Conservation (phyloP, 2,329 filamentous ascomycete genomes). For the Colletotrichum falcatum region DNA sequence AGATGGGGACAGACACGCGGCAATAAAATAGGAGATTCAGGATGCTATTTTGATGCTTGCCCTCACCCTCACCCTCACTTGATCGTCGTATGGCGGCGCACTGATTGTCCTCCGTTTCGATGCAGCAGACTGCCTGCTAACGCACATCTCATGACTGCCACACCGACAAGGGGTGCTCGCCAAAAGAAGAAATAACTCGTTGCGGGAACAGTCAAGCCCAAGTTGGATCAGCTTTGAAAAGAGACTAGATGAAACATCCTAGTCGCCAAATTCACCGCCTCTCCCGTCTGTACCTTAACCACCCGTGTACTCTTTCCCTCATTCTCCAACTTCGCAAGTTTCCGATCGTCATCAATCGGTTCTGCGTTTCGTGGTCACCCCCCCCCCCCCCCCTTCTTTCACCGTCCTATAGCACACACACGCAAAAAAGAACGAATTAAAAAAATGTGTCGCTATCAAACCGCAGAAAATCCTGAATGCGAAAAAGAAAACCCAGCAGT, state of each 20-base stretch:
- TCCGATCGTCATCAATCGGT: not conserved
- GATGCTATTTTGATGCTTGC: not conserved
- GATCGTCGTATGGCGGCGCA: too few relatives aligned
- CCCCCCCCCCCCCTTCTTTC: too few relatives aligned
- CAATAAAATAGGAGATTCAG: not conserved
- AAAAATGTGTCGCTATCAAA: constrained; percentile 7
- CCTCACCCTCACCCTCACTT: too few relatives aligned
- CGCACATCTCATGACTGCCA: not conserved
- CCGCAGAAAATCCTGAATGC: constrained; percentile 12
- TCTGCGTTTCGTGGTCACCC: constrained; percentile 19
- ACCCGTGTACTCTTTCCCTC: not conserved
- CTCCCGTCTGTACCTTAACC: not conserved
- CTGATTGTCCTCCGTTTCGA: not conserved
- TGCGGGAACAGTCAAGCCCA: constrained; percentile 23
- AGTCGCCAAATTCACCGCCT: not conserved
- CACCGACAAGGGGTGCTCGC: not conserved
- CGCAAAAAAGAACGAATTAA: too few relatives aligned
- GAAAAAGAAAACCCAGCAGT: constrained; percentile 6
- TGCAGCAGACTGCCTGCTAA: not conserved
- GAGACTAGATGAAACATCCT: constrained; percentile 10
- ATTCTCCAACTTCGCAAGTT: not conserved
- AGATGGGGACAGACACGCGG: too few relatives aligned
- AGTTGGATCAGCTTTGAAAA: constrained; percentile 34
- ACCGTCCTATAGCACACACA: constrained; percentile 28
- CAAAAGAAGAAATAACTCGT: not conserved